phyloP scores from a whole-genome alignment of 2,329 filamentous ascomycete genomes.

The Penicillium sp. region DNA sequence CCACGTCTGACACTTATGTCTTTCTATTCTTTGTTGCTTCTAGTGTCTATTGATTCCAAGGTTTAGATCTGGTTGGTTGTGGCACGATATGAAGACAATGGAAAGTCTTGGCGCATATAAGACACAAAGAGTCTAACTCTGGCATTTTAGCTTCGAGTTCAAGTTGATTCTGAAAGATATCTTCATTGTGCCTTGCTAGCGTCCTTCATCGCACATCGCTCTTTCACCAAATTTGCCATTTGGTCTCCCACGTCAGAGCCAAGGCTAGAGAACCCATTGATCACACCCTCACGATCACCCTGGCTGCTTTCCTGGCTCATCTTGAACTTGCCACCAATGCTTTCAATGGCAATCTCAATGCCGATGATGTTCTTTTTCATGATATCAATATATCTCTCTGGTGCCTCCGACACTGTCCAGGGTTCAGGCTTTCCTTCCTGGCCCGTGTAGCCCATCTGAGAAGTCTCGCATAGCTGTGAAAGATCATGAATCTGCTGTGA shows the following conservation, averaged over 20 bases:
- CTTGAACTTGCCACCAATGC: slow-evolving; percentile 64
- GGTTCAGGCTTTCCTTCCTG: slow-evolving; percentile 49
- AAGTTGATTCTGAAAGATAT: not conserved
- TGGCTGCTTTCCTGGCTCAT: slow-evolving; percentile 63
- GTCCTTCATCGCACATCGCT: slow-evolving; percentile 7
- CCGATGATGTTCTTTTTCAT: slow-evolving; percentile 62
- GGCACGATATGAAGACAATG: too few species aligned
- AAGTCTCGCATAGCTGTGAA: slow-evolving; percentile 52
- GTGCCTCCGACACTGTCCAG: slow-evolving; percentile 65
- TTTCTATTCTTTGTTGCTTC: too few species aligned
- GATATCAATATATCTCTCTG: slow-evolving; percentile 57
- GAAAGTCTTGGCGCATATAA: too few species aligned
- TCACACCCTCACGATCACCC: slow-evolving; percentile 59
- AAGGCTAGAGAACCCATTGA: slow-evolving; percentile 56
- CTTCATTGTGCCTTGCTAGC: not conserved
- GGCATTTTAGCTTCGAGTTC: not conserved
- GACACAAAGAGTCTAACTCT: not conserved
- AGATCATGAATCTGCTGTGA: slow-evolving; percentile 56
- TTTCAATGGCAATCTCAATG: slow-evolving; percentile 59
- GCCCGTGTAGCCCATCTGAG: slow-evolving; percentile 59
- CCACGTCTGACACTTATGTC: too few species aligned
- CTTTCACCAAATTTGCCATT: slow-evolving; percentile 25
- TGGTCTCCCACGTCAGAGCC: slow-evolving; percentile 40
- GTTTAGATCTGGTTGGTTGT: too few species aligned
- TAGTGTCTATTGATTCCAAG: too few species aligned